Conservation (phyloP, 106 monocot genomes). For the Apostasia shenzhenica region DNA sequence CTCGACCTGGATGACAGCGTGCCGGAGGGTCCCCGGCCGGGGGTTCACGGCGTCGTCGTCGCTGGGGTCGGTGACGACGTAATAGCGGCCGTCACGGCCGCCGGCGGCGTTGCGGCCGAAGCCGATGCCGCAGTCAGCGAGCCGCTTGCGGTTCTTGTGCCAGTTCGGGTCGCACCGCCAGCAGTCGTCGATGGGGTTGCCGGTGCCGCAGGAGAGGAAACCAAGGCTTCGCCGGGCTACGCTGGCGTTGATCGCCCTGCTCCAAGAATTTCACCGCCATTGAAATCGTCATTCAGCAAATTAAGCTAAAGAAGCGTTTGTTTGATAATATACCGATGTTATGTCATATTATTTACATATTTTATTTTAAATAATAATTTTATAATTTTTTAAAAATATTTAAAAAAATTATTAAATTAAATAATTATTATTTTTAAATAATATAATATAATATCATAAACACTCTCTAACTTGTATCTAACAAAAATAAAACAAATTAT, state of each 20-base stretch:
- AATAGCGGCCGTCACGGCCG: constrained; percentile 32
- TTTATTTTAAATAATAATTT: no score
- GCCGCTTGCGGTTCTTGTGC: constrained; percentile 39
- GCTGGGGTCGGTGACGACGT: constrained; percentile 30
- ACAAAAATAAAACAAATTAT: no score
- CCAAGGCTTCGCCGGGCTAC: constrained; percentile 12
- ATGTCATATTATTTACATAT: no score
- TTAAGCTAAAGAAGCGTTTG: not conserved
- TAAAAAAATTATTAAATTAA: no score
- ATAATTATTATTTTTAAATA: no score
- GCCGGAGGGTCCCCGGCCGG: constrained; percentile 32
- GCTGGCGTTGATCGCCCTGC: constrained; percentile 17
- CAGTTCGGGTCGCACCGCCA: constrained; percentile 43
- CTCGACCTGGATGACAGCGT: constrained; percentile 35
- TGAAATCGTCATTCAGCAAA: not conserved
- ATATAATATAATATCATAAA: no score
- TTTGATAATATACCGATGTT: no score
- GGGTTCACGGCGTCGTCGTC: constrained; percentile 36
- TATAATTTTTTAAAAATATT: no score
- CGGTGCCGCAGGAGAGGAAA: constrained; percentile 29
- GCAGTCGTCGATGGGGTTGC: constrained; percentile 47
- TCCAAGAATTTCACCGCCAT: not conserved
- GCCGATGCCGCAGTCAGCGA: constrained; percentile 41
- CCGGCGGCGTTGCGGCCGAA: constrained; percentile 44
- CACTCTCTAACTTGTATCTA: no score